Evolutionary conservation across 2,329 filamentous ascomycete genomes (phyloP), one percentile per base, ranked within the genome.

Genomic region (Bisporella sp.): DNA sequence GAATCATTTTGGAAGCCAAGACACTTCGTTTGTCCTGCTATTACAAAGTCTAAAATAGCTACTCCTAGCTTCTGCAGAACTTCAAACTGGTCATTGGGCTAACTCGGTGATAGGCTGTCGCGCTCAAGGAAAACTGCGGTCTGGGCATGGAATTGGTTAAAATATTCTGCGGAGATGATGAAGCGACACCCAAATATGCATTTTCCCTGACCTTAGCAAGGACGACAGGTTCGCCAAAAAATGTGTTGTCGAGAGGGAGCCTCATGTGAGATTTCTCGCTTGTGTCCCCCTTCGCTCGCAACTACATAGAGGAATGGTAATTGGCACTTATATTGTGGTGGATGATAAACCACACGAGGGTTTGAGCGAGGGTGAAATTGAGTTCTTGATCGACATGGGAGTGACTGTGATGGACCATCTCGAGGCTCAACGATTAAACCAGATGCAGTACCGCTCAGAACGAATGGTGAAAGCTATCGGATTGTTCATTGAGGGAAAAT

Each of bases 271-370:
- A 43, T 81, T 81, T 59, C 79, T 80, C 52, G 77, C 77, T 5
- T 77, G 76, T 13, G 81, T 84, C 0, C 82, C 82, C 0, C 77
- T 87, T 48, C 73, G 75, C 30, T 81, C 78, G 3, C 73, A 73
- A 0, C 60, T 61, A 5, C 75, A 73, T 35, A 21, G 21, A 21
- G 73, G 77, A 31, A 74, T 77, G 57, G 73, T 74, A 44, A 79
- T 87, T 49, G 83, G 83, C 7, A 74, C 73, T 8, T 80, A 82
- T 52, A 76, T 77, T 47, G 73, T 85, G 2, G 67, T 82, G 3
- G 81, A 85, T 56, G 73, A 77, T 41, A 69, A 71, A n/a, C 73
- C 77, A 0, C 74, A 78, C 11, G 59, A 74, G 41, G 75, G 74
- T 0, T 59, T 85, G 13, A 67, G 66, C 8, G 59, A 68, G 0